Percentiles rank a stretch among this genome's conserved stretches.
These are phyloP conservation scores for Xylaria digitata DNA, from an alignment of 2,329 filamentous ascomycete species.

Conservation along the genomic window DNA sequence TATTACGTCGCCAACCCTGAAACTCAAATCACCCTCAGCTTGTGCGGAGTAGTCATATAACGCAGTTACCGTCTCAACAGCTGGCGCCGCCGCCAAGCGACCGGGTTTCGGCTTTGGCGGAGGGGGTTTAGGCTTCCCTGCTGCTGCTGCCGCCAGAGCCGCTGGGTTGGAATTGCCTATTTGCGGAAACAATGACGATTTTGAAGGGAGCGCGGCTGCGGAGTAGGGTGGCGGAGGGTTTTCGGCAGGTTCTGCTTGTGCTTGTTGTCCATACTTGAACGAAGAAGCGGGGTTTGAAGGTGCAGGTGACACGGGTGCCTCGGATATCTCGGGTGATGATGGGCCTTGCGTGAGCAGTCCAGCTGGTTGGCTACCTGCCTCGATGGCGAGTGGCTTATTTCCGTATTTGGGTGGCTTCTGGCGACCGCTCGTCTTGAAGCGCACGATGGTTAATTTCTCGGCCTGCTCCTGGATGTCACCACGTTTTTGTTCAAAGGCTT, in stretches of 20 bases:
- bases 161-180: slow-evolving; percentile 46
- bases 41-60: slow-evolving; percentile 97
- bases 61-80: slow-evolving; percentile 84
- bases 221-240: slow-evolving; percentile 80
- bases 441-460: slow-evolving; percentile 86
- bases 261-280: slow-evolving; percentile 51
- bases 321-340: slow-evolving; percentile 13
- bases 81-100: slow-evolving; percentile 72
- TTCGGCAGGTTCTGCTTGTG: slow-evolving; percentile 59
- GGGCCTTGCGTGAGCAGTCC: slow-evolving; percentile 64
- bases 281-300: slow-evolving; percentile 47
- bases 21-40: slow-evolving; percentile 92
- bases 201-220: slow-evolving; percentile 54
- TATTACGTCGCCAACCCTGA: slow-evolving; percentile 87
- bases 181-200: slow-evolving; percentile 50
- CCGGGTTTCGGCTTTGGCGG: slow-evolving; percentile 81
- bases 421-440: slow-evolving; percentile 89
- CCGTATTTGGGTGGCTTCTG: slow-evolving; percentile 69
- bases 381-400: slow-evolving; percentile 59
- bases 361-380: slow-evolving; percentile 44
- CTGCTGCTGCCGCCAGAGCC: slow-evolving; percentile 60
- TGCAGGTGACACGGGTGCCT: slow-evolving; percentile 29
- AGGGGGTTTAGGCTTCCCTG: slow-evolving; percentile 76
- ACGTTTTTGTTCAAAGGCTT: slow-evolving; percentile 88
- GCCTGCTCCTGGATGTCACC: slow-evolving; percentile 86